Conservation (phyloP, 1,284 basidiomycete genomes). For the Cutaneotrichosporon sp. region DNA sequence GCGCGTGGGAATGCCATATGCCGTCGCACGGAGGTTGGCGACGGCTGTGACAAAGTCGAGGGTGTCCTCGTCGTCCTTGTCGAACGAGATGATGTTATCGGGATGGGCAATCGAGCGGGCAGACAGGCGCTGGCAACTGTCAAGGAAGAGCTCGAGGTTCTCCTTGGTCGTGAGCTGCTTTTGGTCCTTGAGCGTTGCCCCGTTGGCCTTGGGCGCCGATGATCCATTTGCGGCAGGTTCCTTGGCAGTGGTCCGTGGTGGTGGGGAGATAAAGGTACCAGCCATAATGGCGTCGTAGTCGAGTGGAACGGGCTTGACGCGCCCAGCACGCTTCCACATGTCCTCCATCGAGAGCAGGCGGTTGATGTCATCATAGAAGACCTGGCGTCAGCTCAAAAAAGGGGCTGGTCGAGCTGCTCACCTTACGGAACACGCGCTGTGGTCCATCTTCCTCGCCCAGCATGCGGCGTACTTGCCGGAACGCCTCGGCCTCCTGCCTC, state of each 20-base stretch:
- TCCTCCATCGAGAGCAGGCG: constrained; percentile 92
- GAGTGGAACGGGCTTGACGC: constrained; percentile 76
- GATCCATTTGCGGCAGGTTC: constrained; percentile 13
- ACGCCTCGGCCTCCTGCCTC: constrained; percentile 82
- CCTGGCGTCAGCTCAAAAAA: constrained; percentile 51
- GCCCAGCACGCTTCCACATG: constrained; percentile 78
- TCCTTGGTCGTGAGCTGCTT: constrained; percentile 67
- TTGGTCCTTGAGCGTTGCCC: constrained; percentile 66
- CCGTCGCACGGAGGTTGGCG: constrained; percentile 83
- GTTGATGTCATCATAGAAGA: constrained; percentile 82
- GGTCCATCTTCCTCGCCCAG: constrained; percentile 57
- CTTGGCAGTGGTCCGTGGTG: constrained; percentile 32
- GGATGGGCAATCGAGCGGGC: constrained; percentile 67
- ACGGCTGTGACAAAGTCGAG: constrained; percentile 94
- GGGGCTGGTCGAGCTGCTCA: constrained; percentile 30
- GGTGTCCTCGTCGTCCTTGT: constrained; percentile 97
- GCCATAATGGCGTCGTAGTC: constrained; percentile 68
- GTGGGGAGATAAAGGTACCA: constrained; percentile 56
- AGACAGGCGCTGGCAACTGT: constrained; percentile 73
- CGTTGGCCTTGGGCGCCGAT: constrained; percentile 13
- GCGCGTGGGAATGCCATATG: constrained; percentile 82
- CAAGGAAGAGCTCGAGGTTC: constrained; percentile 72
- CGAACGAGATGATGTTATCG: constrained; percentile 72
- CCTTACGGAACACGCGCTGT: constrained; percentile 77
- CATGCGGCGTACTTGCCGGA: constrained; percentile 65